Evolutionary conservation across 768 basidiomycete genomes (phyloP).

Genomic region (Pulveroboletus sp.): DNA sequence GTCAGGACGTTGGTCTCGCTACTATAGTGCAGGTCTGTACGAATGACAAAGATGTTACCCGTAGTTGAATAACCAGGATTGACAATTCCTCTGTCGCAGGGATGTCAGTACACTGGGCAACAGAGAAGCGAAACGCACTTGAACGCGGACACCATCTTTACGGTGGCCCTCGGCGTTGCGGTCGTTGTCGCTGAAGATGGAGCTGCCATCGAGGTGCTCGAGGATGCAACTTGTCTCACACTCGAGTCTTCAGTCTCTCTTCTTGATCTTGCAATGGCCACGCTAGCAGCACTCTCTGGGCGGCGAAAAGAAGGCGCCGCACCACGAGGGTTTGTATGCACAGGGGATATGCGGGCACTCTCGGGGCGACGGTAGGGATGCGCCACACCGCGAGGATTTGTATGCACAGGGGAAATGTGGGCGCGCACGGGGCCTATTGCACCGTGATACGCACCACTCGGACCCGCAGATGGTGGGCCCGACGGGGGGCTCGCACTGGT

Average conservation of each 20-base stretch:
- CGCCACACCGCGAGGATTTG: constrained; percentile 12
- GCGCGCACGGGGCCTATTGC: constrained; percentile 26
- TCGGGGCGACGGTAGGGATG: constrained; percentile 32
- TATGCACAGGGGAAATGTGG: constrained; percentile 25
- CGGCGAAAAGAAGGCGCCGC: constrained; percentile 29
- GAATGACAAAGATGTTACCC: constrained; percentile 42
- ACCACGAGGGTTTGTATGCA: constrained; percentile 17
- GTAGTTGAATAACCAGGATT: constrained; percentile 21
- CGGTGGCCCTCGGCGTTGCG: background rate
- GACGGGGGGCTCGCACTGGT: constrained; percentile 31
- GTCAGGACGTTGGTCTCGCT: constrained; percentile 46
- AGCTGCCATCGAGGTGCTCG: constrained; percentile 7
- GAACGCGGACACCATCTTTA: constrained; percentile 13
- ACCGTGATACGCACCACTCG: constrained; percentile 12
- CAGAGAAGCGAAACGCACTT: constrained; percentile 19
- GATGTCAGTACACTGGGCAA: constrained; percentile 10
- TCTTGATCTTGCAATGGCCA: constrained; percentile 22
- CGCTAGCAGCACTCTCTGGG: constrained; percentile 27
- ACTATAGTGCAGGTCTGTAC: constrained; percentile 62
- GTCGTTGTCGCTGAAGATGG: constrained; percentile 6
- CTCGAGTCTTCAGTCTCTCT: constrained; percentile 27
- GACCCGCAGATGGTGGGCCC: constrained; percentile 29
- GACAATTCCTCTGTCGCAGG: constrained; percentile 21
- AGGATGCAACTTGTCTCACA: constrained; percentile 28
- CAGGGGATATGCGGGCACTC: constrained; percentile 28